phyloP scores from a whole-genome alignment of 371 early-diverging fungal genomes.

The Mortierella sp. region DNA sequence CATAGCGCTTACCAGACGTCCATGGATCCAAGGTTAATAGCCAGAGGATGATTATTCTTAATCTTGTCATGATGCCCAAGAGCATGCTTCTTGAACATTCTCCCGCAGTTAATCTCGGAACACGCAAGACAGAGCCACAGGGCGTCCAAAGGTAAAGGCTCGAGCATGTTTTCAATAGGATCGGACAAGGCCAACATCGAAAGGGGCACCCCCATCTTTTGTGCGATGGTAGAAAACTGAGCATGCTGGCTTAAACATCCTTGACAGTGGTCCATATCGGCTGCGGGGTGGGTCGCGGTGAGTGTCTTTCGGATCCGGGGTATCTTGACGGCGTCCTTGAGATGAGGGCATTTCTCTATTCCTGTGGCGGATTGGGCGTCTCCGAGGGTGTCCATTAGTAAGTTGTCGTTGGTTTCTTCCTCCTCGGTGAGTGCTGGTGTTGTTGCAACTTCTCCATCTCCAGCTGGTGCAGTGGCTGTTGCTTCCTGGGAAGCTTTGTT shows the following conservation, averaged over 20 bases:
- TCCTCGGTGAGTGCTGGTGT: not conserved
- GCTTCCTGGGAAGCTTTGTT: not conserved
- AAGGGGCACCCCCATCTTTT: not conserved
- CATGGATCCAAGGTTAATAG: constrained; percentile 23
- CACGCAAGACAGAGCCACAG: constrained; percentile 49
- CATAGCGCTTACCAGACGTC: constrained; percentile 25
- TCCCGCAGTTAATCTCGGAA: constrained; percentile 35
- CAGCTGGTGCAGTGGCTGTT: not conserved
- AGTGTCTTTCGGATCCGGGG: not conserved
- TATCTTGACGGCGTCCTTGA: constrained; percentile 13
- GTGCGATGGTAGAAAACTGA: not conserved
- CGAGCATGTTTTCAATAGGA: not conserved
- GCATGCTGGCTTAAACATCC: not conserved
- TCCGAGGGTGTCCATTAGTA: not conserved
- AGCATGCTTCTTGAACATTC: constrained; percentile 28
- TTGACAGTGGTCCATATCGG: constrained; percentile 18
- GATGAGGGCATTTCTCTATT: constrained; percentile 18
- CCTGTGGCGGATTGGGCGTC: not conserved
- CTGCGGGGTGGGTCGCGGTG: not conserved
- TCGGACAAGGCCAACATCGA: not conserved
- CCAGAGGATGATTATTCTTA: constrained; percentile 27
- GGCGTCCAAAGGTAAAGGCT: constrained; percentile 14
- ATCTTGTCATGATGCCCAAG: constrained; percentile 16
- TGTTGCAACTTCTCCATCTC: not conserved
- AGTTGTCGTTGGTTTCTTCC: not conserved